phyloP scores from a whole-genome alignment of 2,329 filamentous ascomycete genomes.

The Graphilbum ipis-grandicollis region DNA sequence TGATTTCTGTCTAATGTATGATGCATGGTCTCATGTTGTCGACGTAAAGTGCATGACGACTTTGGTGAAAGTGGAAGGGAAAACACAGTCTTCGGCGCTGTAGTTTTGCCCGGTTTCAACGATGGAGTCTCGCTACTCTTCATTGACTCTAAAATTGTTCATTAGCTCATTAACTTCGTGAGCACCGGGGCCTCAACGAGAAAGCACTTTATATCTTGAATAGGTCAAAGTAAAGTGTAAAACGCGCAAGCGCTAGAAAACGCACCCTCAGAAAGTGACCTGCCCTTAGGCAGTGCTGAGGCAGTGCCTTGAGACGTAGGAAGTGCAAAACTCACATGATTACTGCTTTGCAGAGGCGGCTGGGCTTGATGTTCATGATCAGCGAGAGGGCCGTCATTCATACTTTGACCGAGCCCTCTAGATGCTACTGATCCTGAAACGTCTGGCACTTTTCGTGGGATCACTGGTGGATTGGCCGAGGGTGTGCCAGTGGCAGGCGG shows the following conservation, averaged over 20 bases:
- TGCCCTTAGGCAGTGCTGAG: neutral
- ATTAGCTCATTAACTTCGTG: too few relatives aligned
- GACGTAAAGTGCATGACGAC: slow-evolving; percentile 26
- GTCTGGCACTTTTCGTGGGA: too few relatives aligned
- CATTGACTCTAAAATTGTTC: too few relatives aligned
- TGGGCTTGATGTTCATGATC: slow-evolving; percentile 7
- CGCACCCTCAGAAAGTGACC: slow-evolving; percentile 7
- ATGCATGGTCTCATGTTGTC: slow-evolving; percentile 22
- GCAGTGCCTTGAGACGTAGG: slow-evolving; percentile 1
- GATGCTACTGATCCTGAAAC: too few relatives aligned
- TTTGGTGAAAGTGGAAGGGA: slow-evolving; percentile 33
- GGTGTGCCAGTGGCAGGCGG: too few relatives aligned
- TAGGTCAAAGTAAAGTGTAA: neutral
- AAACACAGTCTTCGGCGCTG: slow-evolving; percentile 18
- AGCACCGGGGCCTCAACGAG: too few relatives aligned
- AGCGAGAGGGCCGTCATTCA: neutral
- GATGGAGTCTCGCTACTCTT: too few relatives aligned
- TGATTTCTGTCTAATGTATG: too few relatives aligned
- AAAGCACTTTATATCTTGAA: too few relatives aligned
- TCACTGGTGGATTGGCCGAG: too few relatives aligned
- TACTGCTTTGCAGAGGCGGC: slow-evolving; percentile 15
- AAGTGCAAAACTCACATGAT: slow-evolving; percentile 10
- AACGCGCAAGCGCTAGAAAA: neutral
- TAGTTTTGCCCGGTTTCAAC: neutral
- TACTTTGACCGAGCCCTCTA: too few relatives aligned